phyloP scores from a whole-genome alignment of 2,329 filamentous ascomycete genomes.

The Talaromyces rugulosus region DNA sequence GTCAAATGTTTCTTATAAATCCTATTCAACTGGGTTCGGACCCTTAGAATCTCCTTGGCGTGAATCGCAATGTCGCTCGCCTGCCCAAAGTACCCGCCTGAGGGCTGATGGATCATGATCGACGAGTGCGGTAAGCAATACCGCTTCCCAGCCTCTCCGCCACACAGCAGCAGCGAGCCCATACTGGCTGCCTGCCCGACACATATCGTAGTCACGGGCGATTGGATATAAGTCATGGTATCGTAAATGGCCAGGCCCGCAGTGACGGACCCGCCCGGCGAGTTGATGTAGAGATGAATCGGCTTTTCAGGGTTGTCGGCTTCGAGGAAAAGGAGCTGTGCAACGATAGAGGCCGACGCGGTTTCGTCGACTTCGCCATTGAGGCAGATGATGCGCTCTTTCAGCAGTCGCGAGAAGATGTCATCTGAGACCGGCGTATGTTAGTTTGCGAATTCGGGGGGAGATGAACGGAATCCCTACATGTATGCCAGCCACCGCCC shows the following conservation, averaged over 20 bases:
- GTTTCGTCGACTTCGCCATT: constrained; percentile 89
- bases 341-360: constrained; percentile 88
- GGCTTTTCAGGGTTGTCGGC: constrained; percentile 92
- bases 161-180: constrained; percentile 83
- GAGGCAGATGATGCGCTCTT: constrained; percentile 90
- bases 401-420: constrained; percentile 75
- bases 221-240: constrained; percentile 95
- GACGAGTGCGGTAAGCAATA: constrained; percentile 89
- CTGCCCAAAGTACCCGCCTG: constrained; percentile 66
- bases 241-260: constrained; percentile 89
- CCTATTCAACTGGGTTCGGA: constrained; percentile 78
- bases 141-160: constrained; percentile 77
- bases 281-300: constrained; percentile 98
- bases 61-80: constrained; percentile 89
- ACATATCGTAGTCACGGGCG: constrained; percentile 90
- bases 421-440: constrained; percentile 53
- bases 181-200: constrained; percentile 93
- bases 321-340: constrained; percentile 96
- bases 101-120: constrained; percentile 96
- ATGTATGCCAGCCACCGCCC: constrained; percentile 74
- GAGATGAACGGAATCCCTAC: constrained; percentile 46
- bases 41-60: constrained; percentile 89
- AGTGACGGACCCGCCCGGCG: constrained; percentile 85
- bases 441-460: constrained; percentile 5
- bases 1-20: constrained; percentile 88